A percentile compares a stretch with the other conserved stretches of the same genome.
These are phyloP conservation scores for Pestalotiopsis sp. DNA, from an alignment of 2,329 filamentous ascomycete genomes.

Conservation along the genomic window DNA sequence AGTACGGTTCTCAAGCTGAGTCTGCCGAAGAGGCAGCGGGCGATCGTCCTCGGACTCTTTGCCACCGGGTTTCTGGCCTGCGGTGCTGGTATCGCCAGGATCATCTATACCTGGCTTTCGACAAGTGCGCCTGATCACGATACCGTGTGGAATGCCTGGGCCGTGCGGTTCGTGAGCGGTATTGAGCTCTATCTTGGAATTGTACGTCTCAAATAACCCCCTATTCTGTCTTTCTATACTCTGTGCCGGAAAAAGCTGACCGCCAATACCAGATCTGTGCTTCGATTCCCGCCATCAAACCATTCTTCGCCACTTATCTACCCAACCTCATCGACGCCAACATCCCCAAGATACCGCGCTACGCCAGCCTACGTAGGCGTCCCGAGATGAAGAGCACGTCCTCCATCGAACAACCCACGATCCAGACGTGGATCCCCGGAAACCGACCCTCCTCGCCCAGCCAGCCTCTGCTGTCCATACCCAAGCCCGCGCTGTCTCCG, in stretches of 20 bases:
- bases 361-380: not conserved
- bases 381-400: not conserved
- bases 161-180: conserved; percentile 36
- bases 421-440: not conserved
- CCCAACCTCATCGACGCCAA: conserved; percentile 28
- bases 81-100: conserved; percentile 38
- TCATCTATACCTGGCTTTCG: conserved; percentile 36
- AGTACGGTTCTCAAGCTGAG: conserved; percentile 46
- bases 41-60: conserved; percentile 50
- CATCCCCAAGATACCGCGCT: conserved; percentile 6
- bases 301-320: conserved; percentile 42
- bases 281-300: conserved; percentile 46
- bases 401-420: not conserved
- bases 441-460: not conserved
- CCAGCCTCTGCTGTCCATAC: not conserved
- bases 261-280: conserved; percentile 40
- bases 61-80: conserved; percentile 51
- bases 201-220: conserved; percentile 25
- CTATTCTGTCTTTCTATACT: not conserved
- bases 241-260: not conserved
- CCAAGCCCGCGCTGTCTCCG: not conserved
- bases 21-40: conserved; percentile 48
- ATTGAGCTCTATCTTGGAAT: conserved; percentile 47
- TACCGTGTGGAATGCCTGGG: conserved; percentile 37
- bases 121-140: conserved; percentile 31